A percentile compares a stretch with the other conserved stretches of the same genome.
Evolutionary conservation across 768 basidiomycete genomes (phyloP).

Genomic region (Boletus tomentosulus): DNA sequence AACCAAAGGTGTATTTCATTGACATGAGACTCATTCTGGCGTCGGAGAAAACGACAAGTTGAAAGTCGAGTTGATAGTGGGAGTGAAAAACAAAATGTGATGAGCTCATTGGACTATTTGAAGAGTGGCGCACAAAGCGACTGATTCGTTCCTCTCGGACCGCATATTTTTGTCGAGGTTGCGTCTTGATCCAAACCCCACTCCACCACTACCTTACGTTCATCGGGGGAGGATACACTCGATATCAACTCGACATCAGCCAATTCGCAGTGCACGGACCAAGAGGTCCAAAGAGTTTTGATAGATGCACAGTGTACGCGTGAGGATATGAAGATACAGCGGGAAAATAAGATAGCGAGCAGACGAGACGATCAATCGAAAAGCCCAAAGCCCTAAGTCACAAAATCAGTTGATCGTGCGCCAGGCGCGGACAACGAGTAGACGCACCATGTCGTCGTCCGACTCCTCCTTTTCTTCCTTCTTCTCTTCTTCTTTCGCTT

Average conservation of each 20-base stretch:
- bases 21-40: too few relatives aligned
- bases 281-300: conserved; percentile 16
- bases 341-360: conserved; percentile 25
- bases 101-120: too few relatives aligned
- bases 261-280: conserved; percentile 14
- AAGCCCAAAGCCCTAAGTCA: conserved; percentile 82
- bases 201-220: too few relatives aligned
- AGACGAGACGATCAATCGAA: conserved; percentile 66
- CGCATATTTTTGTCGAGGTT: too few relatives aligned
- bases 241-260: neutral
- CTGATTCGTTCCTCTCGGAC: too few relatives aligned
- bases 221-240: too few relatives aligned
- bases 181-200: too few relatives aligned
- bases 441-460: conserved; percentile 59
- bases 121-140: too few relatives aligned
- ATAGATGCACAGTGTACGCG: conserved; percentile 21
- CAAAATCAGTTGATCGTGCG: neutral
- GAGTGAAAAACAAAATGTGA: too few relatives aligned
- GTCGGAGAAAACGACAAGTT: too few relatives aligned
- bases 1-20: too few relatives aligned
- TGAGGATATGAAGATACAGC: conserved; percentile 15
- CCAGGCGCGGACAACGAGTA: neutral
- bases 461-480: conserved; percentile 87
- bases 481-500: conserved; percentile 77
- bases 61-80: too few relatives aligned